Evolutionary conservation across 148 eudicot genomes (phyloP), one percentile per base, ranked within the genome.

Genomic region (Rhododendron vialii): DNA sequence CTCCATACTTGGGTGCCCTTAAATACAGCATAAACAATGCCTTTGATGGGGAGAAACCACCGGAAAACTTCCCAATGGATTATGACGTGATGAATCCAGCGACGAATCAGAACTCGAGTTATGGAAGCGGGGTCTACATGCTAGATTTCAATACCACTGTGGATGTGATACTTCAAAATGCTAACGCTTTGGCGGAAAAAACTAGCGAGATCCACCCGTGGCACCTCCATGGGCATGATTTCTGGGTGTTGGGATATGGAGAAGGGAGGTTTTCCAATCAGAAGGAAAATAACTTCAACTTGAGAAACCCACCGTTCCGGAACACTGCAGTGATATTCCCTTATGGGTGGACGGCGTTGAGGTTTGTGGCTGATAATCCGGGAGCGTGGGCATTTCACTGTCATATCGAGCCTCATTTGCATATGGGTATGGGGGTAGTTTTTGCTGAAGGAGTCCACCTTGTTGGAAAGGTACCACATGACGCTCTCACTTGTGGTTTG

Each of bases 331-430:
- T 96, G 41, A 89, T 96, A 0, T 96, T 89, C 26, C 99, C 99
- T 0, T 92, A 43, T 13, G 99, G 99, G 15, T 96, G 99, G 99
- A 96, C 97, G 0, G 98, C 95, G 1, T 63, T 96, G 82, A 88
- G 99, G 80, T 96, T 94, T 30, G 93, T 95, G 63, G 91, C 98
- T 1, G 94, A 96, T 91, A 96, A 96, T 83, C 99, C 98, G 0
- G 98, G 99, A 8, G 98, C 89, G 0, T 96, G 99, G 98, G 96
- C 99, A 0, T 96, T 96, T 48, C 99, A 96, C 80, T 96, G 99
- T 80, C 99, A 96, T 17, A 96, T 96, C 5, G 99, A 96, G 88
- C 99, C 98, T 1, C 99, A 96, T 41, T 85, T 95, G 89, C 98
- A 96, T 86, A 91, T 96, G 98, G 99, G 99, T 2, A 96, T 96